Base-by-base conservation (phyloP, 495 filamentous ascomycete genomes). In the Parmelia sp. region DNA sequence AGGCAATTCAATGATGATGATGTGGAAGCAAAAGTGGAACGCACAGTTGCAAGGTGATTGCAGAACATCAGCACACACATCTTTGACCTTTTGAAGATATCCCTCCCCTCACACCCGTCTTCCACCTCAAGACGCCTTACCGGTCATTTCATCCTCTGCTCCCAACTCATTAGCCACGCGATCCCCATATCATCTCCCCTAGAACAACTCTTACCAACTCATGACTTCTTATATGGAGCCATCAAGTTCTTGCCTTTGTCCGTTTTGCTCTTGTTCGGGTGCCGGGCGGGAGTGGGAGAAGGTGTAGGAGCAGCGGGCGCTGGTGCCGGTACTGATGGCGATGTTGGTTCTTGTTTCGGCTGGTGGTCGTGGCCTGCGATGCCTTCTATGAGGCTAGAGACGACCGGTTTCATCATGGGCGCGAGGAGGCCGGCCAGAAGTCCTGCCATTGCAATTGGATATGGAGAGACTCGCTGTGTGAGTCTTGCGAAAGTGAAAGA, bases 381-480 rank as follows among this genome's bases (percentile, higher is more conserved):
- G 45, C 45, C 6, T 12, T 10, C 39, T 0, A 64, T 1, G 9
- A 65, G 57, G 51, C 63, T 47, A 19, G 31, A 37, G 27, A 65
- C 33, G 21, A 65, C 42, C 36, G 63, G 63, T 27, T 47, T 42
- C 25, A 51, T 23, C 19, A 65, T 40, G 36, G 56, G 29, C 11
- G 57, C 33, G 5, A 60, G 10, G 25, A 65, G 17, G 44, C 63
- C 63, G 29, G 12, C 44, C 8, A 65, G 31, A 21, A 65, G 40
- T 49, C 57, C 63, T 60, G 63, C 63, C 63, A 65, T 65, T 59
- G 44, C 44, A 10, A 49, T 25, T 62, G 23, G 14, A 21, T 23
- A 15, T 31, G 58, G 2, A 25, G 11, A 49, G 45, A 12, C 10
- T 23, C 21, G 44, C 23, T n/a, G 4, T 23, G n/a, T 49, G 45